phyloP scores from a whole-genome alignment of 768 basidiomycete species.

The Coprinellus aureogranulatus region DNA sequence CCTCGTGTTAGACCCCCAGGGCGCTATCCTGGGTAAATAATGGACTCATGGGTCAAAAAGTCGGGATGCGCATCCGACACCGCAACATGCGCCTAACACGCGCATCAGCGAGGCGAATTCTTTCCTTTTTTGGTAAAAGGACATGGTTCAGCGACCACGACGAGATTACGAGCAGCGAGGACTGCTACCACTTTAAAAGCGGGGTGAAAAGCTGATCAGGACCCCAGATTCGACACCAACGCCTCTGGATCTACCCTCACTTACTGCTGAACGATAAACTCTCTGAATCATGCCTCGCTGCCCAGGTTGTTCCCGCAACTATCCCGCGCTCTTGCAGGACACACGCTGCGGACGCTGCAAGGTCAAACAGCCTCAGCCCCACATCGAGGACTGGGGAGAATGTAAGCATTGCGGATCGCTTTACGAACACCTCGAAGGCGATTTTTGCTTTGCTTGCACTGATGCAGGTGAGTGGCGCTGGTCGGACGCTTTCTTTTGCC shows the following conservation, averaged over 20 bases:
- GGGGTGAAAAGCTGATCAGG: no score
- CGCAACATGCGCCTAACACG: no score
- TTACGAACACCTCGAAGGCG: background rate
- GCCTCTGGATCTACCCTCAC: background rate
- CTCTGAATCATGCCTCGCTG: background rate
- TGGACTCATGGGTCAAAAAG: no score
- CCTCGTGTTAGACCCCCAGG: no score
- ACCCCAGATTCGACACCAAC: background rate
- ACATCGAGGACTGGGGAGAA: background rate
- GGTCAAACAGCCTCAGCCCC: background rate
- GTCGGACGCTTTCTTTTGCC: background rate
- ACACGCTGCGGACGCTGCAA: background rate
- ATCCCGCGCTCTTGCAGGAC: background rate
- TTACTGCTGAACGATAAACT: background rate
- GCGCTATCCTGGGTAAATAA: no score
- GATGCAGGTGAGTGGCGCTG: background rate
- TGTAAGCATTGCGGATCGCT: background rate
- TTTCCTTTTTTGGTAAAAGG: no score
- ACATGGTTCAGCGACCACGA: no score
- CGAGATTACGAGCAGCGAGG: no score
- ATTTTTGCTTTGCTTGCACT: background rate
- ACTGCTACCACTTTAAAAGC: no score
- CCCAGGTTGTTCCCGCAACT: conserved; percentile 1
- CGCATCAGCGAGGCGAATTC: no score
- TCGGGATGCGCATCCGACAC: no score